Conservation (phyloP, 2,329 filamentous ascomycete genomes). For the Fusarium heterosporum region DNA sequence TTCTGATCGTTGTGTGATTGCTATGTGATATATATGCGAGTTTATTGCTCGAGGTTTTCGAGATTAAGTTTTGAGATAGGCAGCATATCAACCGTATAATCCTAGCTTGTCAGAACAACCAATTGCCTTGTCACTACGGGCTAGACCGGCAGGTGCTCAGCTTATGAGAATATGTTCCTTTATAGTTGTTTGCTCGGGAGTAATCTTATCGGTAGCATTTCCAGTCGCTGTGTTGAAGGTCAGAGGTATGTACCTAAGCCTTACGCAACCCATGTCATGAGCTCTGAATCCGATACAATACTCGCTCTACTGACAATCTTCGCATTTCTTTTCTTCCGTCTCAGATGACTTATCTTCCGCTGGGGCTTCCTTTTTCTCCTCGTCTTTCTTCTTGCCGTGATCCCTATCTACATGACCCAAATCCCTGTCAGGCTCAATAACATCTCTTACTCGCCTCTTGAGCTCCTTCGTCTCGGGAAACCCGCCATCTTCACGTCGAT, state of each 20-base stretch:
- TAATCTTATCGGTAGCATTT: not conserved
- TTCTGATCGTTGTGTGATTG: not conserved
- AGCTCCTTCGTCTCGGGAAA: conserved; percentile 96
- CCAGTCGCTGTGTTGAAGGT: not conserved
- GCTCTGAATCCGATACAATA: not conserved
- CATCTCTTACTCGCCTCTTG: conserved; percentile 84
- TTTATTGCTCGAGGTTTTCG: not conserved
- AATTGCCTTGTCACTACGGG: not conserved
- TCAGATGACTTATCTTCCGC: conserved; percentile 6
- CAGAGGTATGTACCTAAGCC: not conserved
- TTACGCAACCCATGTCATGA: not conserved
- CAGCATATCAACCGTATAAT: not conserved
- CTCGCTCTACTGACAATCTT: conserved; percentile 45
- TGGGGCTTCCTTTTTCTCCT: conserved; percentile 17
- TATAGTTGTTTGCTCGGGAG: not conserved
- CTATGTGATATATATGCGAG: not conserved
- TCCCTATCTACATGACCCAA: conserved; percentile 83
- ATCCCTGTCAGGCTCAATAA: conserved; percentile 80
- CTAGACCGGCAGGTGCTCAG: not conserved
- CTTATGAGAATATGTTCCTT: not conserved
- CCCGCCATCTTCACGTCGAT: conserved; percentile 85
- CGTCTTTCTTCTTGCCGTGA: conserved; percentile 41
- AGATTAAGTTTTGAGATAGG: not conserved
- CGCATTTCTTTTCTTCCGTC: conserved; percentile 37
- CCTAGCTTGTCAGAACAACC: not conserved